Base-by-base conservation (phyloP, 2,329 filamentous ascomycete genomes). In the Claviceps arundinis region DNA sequence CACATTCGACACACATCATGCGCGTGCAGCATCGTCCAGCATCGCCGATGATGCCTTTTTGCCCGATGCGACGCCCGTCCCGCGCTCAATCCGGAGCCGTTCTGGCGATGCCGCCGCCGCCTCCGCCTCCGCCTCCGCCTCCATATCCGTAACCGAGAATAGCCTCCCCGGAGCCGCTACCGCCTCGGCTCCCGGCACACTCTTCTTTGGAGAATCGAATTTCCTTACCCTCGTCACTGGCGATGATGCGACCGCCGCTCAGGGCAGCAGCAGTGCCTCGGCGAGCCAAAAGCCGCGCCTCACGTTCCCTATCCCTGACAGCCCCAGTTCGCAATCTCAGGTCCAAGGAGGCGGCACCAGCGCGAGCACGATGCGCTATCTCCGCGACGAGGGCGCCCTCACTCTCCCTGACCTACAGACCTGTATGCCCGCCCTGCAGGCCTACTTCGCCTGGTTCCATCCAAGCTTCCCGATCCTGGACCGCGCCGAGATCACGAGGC, bases 381-480 rank as follows among this genome's bases (percentile, higher is more conserved):
- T 77, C 3, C 70, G 69, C 13, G 70, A 73, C 37, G 68, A 73
- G 45, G 63, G 64, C 6, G 65, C 62, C 13, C 70, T 78, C 43
- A 68, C 69, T 0, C 70, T 76, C 24, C 75, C 76, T 0, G 65
- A 70, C 2, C 56, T 63, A 14, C 59, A 67, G 2, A 65, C 71
- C 17, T 70, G 71, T 43, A 63, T 72, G 4, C 66, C 66, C 1
- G 64, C 76, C 0, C 58, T 79, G 0, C 63, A 70, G 17, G 75
- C 75, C 0, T 80, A 78, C 61, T 80, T 80, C 51, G 64, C 67
- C 22, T 77, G 75, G 70, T 79, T 78, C 50, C 77, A 80, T 55
- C 75, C 77, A 0, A 74, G 73, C 51, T 80, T 78, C 47, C 75
- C 77, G 0, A 68, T 80, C 13, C 56, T 80, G 0, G 74, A 79